Evolutionary conservation across 2,329 filamentous ascomycete genomes (phyloP), one percentile per base, ranked within the genome.

Genomic region (Thielaviopsis punctulata): DNA sequence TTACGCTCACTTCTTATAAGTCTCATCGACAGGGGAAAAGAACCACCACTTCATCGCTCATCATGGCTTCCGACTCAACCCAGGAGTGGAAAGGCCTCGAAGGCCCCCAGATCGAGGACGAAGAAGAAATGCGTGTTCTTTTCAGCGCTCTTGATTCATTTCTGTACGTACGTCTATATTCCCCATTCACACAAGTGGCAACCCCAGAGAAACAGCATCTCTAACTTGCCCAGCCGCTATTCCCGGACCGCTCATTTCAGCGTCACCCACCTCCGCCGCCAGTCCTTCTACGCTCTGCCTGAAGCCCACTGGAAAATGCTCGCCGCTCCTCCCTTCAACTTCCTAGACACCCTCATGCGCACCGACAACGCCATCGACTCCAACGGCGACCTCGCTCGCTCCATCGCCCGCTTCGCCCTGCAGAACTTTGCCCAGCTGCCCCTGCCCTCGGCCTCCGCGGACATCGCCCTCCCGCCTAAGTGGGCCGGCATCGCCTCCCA

Each of bases 271-370:
- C 75, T 89, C 18, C 82, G 92, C 21, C 81, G 93, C 24, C 88
- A 92, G 65, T 84, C 87, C 13, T 95, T 98, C 67, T 98, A 96
- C 65, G 85, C 88, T 8, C 73, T 98, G 5, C 87, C 90, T 1
- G 79, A 82, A 54, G 71, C 75, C 1, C 89, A 98, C 64, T 92
- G 87, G 80, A 77, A 84, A 61, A 75, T 94, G 62, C 76, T 98
- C 1, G 81, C 87, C 0, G 75, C 75, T 4, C 80, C 85, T 0
- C 90, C 89, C 0, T 93, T 96, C 69, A 84, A 80, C 54, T 80
- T 92, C 51, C 75, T 94, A 6, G 79, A 88, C 33, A 86, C 80
- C 0, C 76, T 98, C 33, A 77, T 83, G 58, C 76, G 75, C 48
- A 77, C 93, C 12, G 93, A 98, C 62, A 79, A 84, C 52, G 87